A percentile compares a stretch with the other conserved stretches of the same genome.
Conservation (phyloP, 192 early-diverging fungal species). For the Coemansia sp. region DNA sequence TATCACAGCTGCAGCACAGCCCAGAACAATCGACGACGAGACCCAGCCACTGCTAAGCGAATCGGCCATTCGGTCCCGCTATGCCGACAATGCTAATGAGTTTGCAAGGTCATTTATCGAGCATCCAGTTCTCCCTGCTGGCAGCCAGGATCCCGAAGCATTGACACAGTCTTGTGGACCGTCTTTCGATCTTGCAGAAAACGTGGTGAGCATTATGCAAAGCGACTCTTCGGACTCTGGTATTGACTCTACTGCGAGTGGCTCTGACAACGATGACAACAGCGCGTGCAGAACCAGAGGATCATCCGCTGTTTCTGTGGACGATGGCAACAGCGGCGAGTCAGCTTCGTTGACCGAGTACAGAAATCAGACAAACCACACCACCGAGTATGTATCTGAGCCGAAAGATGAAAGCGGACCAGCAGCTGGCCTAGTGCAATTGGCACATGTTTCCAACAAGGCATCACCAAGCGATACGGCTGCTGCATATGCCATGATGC, state of each 20-base stretch:
- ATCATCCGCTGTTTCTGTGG: background rate
- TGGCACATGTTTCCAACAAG: background rate
- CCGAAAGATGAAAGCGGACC: background rate
- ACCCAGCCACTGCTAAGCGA: constrained; percentile 47
- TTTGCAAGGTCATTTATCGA: constrained; percentile 47
- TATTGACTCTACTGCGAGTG: constrained; percentile 19
- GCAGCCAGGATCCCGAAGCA: background rate
- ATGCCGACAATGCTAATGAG: constrained; percentile 37
- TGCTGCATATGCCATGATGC: no score
- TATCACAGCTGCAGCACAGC: background rate
- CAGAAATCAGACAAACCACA: background rate
- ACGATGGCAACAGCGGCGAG: background rate
- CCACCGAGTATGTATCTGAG: background rate
- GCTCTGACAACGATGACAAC: background rate
- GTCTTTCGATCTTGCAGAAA: constrained; percentile 22
- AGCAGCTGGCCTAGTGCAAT: background rate
- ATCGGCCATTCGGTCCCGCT: constrained; percentile 47
- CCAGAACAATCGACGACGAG: constrained; percentile 15
- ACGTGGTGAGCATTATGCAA: constrained; percentile 24
- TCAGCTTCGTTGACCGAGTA: background rate
- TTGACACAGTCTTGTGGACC: constrained; percentile 7
- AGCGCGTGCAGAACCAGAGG: background rate
- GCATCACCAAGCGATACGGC: background rate
- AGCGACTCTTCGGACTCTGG: constrained; percentile 45
- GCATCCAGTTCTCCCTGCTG: background rate